A percentile compares a stretch with the other conserved stretches of the same genome.
Evolutionary conservation across 2,329 filamentous ascomycete genomes (phyloP).

Genomic region (Fusarium subtropicale): DNA sequence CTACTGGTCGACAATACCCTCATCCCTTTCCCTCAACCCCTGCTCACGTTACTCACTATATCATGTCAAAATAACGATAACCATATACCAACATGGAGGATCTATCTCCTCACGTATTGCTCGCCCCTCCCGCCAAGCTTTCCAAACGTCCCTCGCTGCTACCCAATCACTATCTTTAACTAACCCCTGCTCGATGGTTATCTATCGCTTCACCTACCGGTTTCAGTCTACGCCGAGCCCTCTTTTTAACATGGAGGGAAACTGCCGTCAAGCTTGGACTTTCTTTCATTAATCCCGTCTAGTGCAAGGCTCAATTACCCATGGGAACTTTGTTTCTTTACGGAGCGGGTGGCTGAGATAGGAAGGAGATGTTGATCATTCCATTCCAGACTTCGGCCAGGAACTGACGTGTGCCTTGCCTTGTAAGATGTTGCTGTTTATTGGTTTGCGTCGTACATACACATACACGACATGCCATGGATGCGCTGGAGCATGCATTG

Average conservation of each 20-base stretch:
- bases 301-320: not conserved
- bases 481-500: not conserved
- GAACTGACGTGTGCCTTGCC: constrained; percentile 2
- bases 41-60: not conserved
- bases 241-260: not conserved
- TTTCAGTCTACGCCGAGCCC: constrained; percentile 16
- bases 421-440: not conserved
- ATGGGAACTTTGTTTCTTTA: constrained; percentile 17
- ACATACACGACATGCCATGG: not conserved
- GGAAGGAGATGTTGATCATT: constrained; percentile 31
- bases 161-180: constrained; percentile 23
- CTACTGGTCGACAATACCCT: not conserved
- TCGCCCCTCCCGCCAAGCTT: constrained; percentile 10
- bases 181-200: constrained; percentile 7
- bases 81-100: constrained; percentile 6
- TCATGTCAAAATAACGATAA: constrained; percentile 6
- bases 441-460: not conserved
- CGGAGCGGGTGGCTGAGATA: constrained; percentile 30
- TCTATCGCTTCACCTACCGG: constrained; percentile 36
- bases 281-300: not conserved
- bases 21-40: not conserved
- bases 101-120: constrained; percentile 4
- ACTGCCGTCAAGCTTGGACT: not conserved
- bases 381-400: not conserved
- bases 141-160: constrained; percentile 24